These are phyloP conservation scores for Candida glucosophila DNA, from an alignment of 1,139 yeast species.

Conservation along the genomic window DNA sequence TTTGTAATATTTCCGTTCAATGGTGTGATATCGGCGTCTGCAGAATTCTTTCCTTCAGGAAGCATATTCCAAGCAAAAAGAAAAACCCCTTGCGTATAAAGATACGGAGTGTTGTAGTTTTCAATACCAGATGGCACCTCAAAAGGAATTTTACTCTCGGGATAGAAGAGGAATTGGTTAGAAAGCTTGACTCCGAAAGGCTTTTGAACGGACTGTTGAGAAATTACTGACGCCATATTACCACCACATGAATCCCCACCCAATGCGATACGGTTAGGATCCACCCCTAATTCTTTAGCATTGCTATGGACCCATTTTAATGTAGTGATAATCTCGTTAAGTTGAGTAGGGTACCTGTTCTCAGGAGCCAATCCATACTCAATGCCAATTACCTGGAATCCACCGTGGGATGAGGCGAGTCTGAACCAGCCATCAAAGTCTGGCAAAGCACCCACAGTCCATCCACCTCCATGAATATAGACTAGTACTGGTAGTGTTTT, in stretches of 20 bases:
- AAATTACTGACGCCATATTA: constrained; percentile 12
- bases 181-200: too few species aligned
- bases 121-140: constrained; percentile 10
- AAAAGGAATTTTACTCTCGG: constrained; percentile 20
- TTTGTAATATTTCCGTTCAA: constrained; percentile 12
- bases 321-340: constrained; percentile 14
- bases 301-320: constrained; percentile 9
- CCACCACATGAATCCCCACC: constrained; percentile 19
- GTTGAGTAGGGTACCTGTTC: constrained; percentile 11
- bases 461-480: constrained; percentile 26
- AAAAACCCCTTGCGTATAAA: constrained; percentile 10
- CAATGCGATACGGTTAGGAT: constrained; percentile 10
- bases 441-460: constrained; percentile 19
- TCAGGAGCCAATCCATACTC: constrained; percentile 25
- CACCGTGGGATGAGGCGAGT: too few species aligned
- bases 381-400: constrained; percentile 24
- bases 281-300: constrained; percentile 5
- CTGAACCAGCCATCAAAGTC: constrained; percentile 18
- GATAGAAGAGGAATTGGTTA: constrained; percentile 16
- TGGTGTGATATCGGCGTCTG: constrained; percentile 10
- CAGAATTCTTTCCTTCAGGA: constrained; percentile 6
- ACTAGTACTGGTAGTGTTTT: constrained; percentile 15
- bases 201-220: too few species aligned
- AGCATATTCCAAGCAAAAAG: too few species aligned
- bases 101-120: constrained; percentile 15